Conservation (phyloP, 345 rosid species). For the Odontarrhena argentea region DNA sequence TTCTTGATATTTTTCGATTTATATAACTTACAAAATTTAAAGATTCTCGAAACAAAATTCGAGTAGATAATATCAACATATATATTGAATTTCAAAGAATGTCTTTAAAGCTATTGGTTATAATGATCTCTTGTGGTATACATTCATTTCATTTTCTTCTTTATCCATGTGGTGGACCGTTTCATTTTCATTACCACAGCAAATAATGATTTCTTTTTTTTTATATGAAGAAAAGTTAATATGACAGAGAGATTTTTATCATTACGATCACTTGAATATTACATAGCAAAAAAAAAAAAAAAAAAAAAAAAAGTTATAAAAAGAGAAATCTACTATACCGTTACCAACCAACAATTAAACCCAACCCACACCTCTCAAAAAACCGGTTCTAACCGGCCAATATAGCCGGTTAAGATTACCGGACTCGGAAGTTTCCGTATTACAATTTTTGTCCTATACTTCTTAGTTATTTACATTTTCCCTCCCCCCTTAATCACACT, state of each 20-base stretch:
- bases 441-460: constrained; percentile 34
- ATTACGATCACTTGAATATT: constrained; percentile 20
- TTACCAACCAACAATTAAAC: constrained; percentile 29
- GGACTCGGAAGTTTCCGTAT: constrained; percentile 33
- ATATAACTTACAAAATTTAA: background rate
- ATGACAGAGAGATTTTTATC: background rate
- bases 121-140: constrained; percentile 5
- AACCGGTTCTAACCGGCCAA: constrained; percentile 38
- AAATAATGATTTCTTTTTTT: background rate
- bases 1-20: background rate
- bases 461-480: constrained; percentile 42
- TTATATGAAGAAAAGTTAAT: background rate
- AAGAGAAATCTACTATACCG: constrained; percentile 5
- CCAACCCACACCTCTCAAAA: constrained; percentile 38
- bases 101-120: background rate
- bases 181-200: background rate
- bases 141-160: background rate
- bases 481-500: background rate
- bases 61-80: background rate
- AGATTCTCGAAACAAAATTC: background rate
- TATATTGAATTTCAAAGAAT: background rate
- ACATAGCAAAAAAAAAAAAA: constrained; percentile 13
- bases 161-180: constrained; percentile 6
- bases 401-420: constrained; percentile 40
- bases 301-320: background rate